phyloP scores from a whole-genome alignment of 768 basidiomycete genomes.

The Thelephora aurantiotincta region DNA sequence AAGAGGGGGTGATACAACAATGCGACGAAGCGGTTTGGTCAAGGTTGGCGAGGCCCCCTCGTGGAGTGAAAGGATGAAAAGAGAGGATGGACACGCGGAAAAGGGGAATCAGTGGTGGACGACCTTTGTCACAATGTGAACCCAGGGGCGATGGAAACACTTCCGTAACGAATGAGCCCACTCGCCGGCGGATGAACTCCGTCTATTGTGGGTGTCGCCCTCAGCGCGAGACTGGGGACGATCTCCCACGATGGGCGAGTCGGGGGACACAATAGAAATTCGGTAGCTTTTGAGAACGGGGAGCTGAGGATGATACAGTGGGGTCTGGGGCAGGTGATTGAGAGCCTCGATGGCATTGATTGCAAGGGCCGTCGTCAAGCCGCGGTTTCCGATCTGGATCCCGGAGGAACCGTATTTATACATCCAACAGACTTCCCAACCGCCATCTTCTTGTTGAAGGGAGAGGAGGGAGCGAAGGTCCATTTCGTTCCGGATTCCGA shows the following conservation, averaged over 20 bases:
- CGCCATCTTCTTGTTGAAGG: conserved; percentile 39
- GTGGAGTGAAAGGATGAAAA: background rate
- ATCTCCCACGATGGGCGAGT: background rate
- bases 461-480: conserved; percentile 31
- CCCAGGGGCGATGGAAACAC: too few species aligned
- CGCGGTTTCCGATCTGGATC: conserved; percentile 37
- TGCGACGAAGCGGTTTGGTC: too few species aligned
- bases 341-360: conserved; percentile 31
- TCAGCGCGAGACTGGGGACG: background rate
- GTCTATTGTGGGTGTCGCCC: background rate
- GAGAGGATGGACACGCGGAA: background rate
- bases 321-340: background rate
- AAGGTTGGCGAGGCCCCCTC: too few species aligned
- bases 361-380: conserved; percentile 39
- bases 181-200: background rate
- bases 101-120: background rate
- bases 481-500: conserved; percentile 26
- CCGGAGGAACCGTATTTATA: conserved; percentile 39
- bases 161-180: background rate
- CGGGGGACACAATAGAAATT: background rate
- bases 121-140: background rate
- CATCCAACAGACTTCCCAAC: conserved; percentile 41
- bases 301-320: too few species aligned
- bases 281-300: too few species aligned
- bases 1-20: too few species aligned